phyloP scores from a whole-genome alignment of 345 rosid species.

The Toxicodendron radicans region DNA sequence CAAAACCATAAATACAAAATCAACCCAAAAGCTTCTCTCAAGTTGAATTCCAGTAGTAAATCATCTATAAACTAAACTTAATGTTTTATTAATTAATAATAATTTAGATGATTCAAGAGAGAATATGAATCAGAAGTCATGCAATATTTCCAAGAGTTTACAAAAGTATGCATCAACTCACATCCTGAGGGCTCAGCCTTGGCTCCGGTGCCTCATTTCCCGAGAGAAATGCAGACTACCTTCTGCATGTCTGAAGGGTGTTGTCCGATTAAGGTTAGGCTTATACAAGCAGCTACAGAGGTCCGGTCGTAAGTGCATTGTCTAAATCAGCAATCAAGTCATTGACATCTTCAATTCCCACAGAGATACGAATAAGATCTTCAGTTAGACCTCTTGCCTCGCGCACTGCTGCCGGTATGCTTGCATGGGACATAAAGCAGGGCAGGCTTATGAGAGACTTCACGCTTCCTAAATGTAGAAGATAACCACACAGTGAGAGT shows the following conservation, averaged over 20 bases:
- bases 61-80: too few species aligned
- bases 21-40: too few species aligned
- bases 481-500: conserved; percentile 7
- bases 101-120: too few species aligned
- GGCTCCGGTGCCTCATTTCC: not conserved
- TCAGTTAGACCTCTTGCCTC: conserved; percentile 88
- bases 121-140: too few species aligned
- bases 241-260: not conserved
- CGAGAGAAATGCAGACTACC: not conserved
- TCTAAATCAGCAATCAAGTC: conserved; percentile 88
- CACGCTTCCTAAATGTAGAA: conserved; percentile 62
- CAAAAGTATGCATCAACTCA: not conserved
- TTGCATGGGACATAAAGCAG: conserved; percentile 98
- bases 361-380: conserved; percentile 86
- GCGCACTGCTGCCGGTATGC: conserved; percentile 76
- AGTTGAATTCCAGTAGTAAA: too few species aligned
- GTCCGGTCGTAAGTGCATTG: conserved; percentile 66
- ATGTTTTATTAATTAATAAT: too few species aligned
- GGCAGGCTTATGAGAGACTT: conserved; percentile 98
- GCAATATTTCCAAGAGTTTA: not conserved
- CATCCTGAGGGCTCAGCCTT: not conserved
- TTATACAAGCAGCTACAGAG: conserved; percentile 25
- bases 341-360: conserved; percentile 91
- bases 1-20: too few species aligned
- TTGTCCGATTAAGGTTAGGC: not conserved